These are phyloP conservation scores for Musa beccarii DNA, from an alignment of 176 grass and related monocot species.

Conservation along the genomic window DNA sequence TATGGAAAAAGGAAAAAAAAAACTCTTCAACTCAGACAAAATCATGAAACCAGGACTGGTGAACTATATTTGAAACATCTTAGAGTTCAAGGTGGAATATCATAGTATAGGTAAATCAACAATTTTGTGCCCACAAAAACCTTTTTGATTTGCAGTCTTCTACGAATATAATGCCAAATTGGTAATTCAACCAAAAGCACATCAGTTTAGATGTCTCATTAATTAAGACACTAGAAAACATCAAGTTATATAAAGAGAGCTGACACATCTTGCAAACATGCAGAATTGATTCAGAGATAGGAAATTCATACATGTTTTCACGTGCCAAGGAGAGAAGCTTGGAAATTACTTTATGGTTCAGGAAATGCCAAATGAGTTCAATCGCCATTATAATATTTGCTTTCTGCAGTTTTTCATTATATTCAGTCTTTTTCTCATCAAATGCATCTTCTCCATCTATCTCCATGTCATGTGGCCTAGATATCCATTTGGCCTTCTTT, in stretches of 20 bases:
- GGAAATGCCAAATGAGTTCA: constrained; percentile 72
- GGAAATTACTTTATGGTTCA: constrained; percentile 93
- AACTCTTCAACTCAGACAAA: no score
- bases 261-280: background rate
- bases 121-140: no score
- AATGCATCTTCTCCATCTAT: constrained; percentile 46
- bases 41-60: no score
- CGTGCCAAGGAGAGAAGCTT: constrained; percentile 83
- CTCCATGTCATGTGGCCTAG: constrained; percentile 45
- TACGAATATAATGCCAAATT: background rate
- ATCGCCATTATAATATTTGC: constrained; percentile 57
- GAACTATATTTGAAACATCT: no score
- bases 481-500: constrained; percentile 57
- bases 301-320: constrained; percentile 86
- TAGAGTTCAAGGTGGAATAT: no score
- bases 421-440: constrained; percentile 50
- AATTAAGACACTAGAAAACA: background rate
- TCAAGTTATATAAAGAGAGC: background rate
- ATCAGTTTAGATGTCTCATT: background rate
- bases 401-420: constrained; percentile 63
- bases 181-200: background rate
- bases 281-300: constrained; percentile 34
- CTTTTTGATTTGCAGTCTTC: no score
- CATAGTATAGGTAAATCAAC: no score
- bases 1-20: no score